Conservation (phyloP, 495 filamentous ascomycete species). For the Xanthoparmelia taractica region DNA sequence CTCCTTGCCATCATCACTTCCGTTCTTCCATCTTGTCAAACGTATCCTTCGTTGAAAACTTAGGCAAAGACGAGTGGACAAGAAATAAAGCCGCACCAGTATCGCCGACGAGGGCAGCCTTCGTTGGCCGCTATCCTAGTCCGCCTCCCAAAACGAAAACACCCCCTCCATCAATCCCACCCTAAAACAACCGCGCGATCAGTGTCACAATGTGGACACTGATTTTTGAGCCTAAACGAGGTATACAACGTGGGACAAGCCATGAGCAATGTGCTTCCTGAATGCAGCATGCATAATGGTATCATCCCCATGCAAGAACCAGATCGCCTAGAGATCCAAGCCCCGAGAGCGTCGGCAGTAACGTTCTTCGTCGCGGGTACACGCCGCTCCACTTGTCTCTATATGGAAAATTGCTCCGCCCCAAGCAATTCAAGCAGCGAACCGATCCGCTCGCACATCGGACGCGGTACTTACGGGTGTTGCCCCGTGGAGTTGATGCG, state of each 20-base stretch:
- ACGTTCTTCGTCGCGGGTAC: neutral
- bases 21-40: no score
- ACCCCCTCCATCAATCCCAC: neutral
- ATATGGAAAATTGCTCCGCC: neutral
- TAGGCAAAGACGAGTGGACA: no score
- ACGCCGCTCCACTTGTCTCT: neutral
- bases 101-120: no score
- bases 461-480: conserved; percentile 13
- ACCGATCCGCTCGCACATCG: conserved; percentile 9
- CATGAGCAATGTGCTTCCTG: neutral
- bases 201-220: neutral
- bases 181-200: neutral
- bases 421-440: neutral
- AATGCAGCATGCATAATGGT: conserved; percentile 1
- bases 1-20: no score
- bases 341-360: neutral
- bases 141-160: neutral
- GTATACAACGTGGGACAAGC: neutral
- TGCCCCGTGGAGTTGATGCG: conserved; percentile 36
- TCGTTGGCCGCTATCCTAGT: no score
- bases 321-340: neutral
- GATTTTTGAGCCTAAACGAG: neutral
- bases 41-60: no score
- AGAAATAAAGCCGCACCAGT: no score
- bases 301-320: conserved; percentile 1